These are phyloP conservation scores for Coniferiporia sulphurascens DNA, from an alignment of 1,284 basidiomycete genomes.

Conservation along the genomic window DNA sequence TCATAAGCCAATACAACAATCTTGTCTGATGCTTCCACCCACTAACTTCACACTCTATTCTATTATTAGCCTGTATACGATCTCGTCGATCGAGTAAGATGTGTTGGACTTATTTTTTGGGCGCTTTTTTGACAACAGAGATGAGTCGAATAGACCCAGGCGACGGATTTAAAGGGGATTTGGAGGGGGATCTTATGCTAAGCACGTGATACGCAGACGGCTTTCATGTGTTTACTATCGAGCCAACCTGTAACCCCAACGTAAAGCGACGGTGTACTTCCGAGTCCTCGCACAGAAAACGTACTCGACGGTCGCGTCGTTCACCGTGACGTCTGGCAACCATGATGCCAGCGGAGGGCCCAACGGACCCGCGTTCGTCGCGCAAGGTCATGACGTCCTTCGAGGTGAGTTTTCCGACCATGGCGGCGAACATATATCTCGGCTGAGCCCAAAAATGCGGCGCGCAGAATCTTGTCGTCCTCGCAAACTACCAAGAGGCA, in stretches of 20 bases:
- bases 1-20: no score
- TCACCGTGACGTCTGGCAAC: not conserved
- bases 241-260: not conserved
- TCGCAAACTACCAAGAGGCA: conserved; percentile 73
- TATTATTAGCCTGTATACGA: no score
- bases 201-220: not conserved
- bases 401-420: conserved; percentile 2
- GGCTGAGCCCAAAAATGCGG: not conserved
- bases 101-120: no score
- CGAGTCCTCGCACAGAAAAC: not conserved
- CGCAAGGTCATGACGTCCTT: conserved; percentile 18
- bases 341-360: not conserved
- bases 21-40: no score
- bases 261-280: not conserved
- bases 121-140: no score
- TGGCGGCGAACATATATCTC: not conserved
- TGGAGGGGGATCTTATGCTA: not conserved
- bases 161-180: no score
- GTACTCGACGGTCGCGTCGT: not conserved
- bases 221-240: not conserved
- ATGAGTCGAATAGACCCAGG: no score
- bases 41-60: no score
- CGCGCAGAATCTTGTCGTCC: conserved; percentile 62
- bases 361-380: conserved; percentile 1
- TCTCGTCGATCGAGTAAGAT: no score